These are phyloP conservation scores for Yamadazyma friedrichii DNA, from an alignment of 1,139 yeast genomes.

Conservation along the genomic window DNA sequence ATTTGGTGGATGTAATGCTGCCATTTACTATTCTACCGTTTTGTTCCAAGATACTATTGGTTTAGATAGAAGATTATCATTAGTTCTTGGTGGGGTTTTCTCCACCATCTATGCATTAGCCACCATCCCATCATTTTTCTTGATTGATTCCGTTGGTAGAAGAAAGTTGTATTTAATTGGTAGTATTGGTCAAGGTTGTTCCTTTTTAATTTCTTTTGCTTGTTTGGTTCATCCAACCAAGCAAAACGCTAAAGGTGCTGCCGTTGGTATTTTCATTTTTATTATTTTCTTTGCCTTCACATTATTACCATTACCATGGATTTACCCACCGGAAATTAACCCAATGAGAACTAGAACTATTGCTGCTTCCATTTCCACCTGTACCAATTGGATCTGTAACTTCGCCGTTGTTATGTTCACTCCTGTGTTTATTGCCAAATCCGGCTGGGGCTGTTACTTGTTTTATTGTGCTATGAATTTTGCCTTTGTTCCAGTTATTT, in stretches of 20 bases:
- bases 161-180: conserved; percentile 54
- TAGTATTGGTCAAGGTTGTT: conserved; percentile 42
- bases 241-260: conserved; percentile 42
- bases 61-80: conserved; percentile 47
- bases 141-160: conserved; percentile 62
- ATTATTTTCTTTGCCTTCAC: conserved; percentile 53
- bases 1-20: conserved; percentile 61
- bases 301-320: conserved; percentile 53
- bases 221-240: conserved; percentile 32
- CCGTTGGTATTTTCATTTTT: conserved; percentile 50
- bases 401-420: conserved; percentile 47
- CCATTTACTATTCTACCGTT: conserved; percentile 62
- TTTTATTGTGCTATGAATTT: conserved; percentile 39
- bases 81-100: conserved; percentile 60
- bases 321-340: conserved; percentile 59
- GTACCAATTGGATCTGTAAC: conserved; percentile 44
- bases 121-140: conserved; percentile 58
- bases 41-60: conserved; percentile 53
- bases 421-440: conserved; percentile 35
- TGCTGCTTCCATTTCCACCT: conserved; percentile 49
- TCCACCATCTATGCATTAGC: conserved; percentile 57
- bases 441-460: conserved; percentile 42
- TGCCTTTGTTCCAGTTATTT: conserved; percentile 35
- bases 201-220: conserved; percentile 38
- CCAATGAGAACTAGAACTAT: conserved; percentile 56